A percentile compares a stretch with the other conserved stretches of the same genome.
phyloP scores from a whole-genome alignment of 306 rosid species.

The Malus sieversii region DNA sequence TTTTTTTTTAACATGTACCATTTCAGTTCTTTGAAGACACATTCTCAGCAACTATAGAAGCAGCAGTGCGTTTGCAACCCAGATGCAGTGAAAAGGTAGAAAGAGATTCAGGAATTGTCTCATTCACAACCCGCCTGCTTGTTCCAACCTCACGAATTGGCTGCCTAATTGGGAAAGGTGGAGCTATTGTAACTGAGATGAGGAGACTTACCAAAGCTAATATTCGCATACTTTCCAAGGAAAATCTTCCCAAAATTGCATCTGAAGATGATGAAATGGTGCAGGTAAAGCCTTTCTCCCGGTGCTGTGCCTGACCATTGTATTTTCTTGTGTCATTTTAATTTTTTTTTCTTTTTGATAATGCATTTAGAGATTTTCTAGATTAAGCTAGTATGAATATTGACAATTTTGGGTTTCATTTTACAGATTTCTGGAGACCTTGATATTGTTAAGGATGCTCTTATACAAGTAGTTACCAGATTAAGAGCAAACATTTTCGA shows the following conservation, averaged over 20 bases:
- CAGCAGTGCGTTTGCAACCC: conserved; percentile 93
- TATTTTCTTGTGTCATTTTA: background rate
- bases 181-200: conserved; percentile 88
- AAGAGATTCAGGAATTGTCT: conserved; percentile 91
- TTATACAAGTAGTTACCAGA: conserved; percentile 83
- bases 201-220: conserved; percentile 90
- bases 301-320: background rate
- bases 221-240: conserved; percentile 83
- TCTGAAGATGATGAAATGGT: conserved; percentile 96
- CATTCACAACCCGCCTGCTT: conserved; percentile 86
- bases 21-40: conserved; percentile 82
- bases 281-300: conserved; percentile 49
- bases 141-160: conserved; percentile 94
- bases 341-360: background rate
- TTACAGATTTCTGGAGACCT: conserved; percentile 84
- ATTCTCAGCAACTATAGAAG: conserved; percentile 75
- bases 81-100: conserved; percentile 92
- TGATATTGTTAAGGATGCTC: conserved; percentile 93
- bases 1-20: background rate
- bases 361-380: background rate
- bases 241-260: conserved; percentile 88
- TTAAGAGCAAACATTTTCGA: conserved; percentile 88
- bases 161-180: conserved; percentile 98
- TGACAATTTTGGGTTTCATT: conserved; percentile 1
- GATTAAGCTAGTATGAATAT: conserved; percentile 11